phyloP scores from a whole-genome alignment of 2,329 filamentous ascomycete species.

The Talaromyces funiculosus region DNA sequence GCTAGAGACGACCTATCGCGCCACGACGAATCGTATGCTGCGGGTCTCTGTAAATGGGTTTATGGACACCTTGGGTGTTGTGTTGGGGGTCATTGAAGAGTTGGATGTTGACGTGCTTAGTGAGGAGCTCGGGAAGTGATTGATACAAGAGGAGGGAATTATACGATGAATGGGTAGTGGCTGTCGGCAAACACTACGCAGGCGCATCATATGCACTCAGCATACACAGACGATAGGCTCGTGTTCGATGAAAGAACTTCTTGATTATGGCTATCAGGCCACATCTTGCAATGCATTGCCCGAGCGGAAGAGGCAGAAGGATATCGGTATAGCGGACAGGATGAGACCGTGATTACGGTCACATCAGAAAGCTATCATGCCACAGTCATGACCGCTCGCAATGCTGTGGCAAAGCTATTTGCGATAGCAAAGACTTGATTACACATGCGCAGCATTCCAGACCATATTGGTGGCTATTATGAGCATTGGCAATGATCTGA shows the following conservation, averaged over 20 bases:
- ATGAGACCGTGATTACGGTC: neutral
- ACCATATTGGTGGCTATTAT: neutral
- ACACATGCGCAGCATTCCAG: neutral
- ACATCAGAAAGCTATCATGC: neutral
- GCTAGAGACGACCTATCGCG: slow-evolving; percentile 70
- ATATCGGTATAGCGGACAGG: neutral
- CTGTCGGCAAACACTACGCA: no score
- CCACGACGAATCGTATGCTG: slow-evolving; percentile 93
- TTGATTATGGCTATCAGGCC: neutral
- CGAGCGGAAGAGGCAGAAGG: neutral
- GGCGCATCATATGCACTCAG: no score
- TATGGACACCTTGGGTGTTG: slow-evolving; percentile 80
- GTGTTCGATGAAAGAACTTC: no score
- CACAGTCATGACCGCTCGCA: neutral
- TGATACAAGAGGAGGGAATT: neutral
- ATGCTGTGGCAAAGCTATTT: neutral
- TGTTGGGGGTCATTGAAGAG: slow-evolving; percentile 84
- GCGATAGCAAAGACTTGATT: neutral
- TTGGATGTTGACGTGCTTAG: slow-evolving; percentile 77
- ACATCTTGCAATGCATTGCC: neutral
- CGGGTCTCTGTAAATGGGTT: slow-evolving; percentile 94
- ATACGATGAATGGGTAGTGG: neutral
- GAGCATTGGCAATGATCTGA: neutral
- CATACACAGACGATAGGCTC: neutral
- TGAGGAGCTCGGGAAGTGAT: slow-evolving; percentile 17